Evolutionary conservation across 2,329 filamentous ascomycete genomes (phyloP), one percentile per base, ranked within the genome.

Genomic region (Aspergillus novofumigatus): DNA sequence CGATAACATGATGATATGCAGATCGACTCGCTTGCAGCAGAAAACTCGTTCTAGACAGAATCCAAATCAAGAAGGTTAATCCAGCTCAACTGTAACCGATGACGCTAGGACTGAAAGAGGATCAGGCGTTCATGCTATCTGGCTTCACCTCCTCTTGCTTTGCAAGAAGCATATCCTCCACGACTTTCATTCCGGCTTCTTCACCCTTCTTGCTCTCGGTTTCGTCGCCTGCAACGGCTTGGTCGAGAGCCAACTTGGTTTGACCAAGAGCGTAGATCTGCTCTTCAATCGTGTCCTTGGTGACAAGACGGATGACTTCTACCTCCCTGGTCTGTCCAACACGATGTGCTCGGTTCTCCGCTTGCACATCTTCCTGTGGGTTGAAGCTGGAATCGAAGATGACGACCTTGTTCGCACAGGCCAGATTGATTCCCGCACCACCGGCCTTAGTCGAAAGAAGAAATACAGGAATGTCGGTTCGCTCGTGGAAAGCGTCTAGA

Each of bases 381-480:
- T 99, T 99, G 77, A 97, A 96, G n/a, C 88, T 91, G 62, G 90
- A 89, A 74, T 99, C 94, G 72, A 97, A 97, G 68, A 99, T 94
- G 74, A 99, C 86, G 65, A 99, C 93, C 76, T 97, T 97, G 79
- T 97, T 97, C 4, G 94, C 94, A 38, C 89, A 90, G 7, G 93
- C 94, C 54, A 99, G 78, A 74, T 99, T 99, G 78, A 99, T 95
- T 44, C 94, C 94, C 0, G 93, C 94, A n/a, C 94, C 94, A 53
- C 94, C 94, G 0, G 93, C 92, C 59, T 92, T 93, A 0, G 94
- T 99, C 1, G 90, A 94, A 5, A 99, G 83, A 62, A 99, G 83
- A 74, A 99, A 99, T 0, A 95, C 92, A 0, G 92, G 88, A 53
- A 97, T 96, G 2, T 83, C 80, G 0, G 82, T 76, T 68, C 96